Evolutionary conservation across 805 yeast genomes (phyloP).

Genomic region (Cyberlindnera subsufficiens): DNA sequence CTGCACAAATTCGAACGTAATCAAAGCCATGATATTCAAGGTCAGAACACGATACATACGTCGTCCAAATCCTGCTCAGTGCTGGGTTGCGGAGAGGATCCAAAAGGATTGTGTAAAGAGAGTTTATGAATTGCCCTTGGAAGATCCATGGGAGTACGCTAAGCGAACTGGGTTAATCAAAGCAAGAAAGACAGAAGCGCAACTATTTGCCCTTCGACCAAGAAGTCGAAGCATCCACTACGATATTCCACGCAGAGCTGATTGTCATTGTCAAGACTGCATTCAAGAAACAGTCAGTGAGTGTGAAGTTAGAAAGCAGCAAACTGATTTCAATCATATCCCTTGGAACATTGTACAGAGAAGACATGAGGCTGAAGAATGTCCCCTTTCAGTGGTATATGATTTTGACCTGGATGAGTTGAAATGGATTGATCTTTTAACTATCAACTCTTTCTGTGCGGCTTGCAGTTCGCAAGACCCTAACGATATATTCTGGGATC

Average conservation of each 20-base stretch:
- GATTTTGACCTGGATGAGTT: not conserved
- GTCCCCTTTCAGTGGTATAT: not conserved
- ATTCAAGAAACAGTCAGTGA: not conserved
- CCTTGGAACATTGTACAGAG: too few species aligned
- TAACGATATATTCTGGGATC: not conserved
- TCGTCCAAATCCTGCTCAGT: not conserved
- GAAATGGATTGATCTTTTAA: not conserved
- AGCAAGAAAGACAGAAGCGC: not conserved
- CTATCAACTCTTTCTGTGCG: not conserved
- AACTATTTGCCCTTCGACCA: not conserved
- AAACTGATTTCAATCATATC: not conserved
- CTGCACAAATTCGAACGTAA: too few species aligned
- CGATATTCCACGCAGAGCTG: not conserved
- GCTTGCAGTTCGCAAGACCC: not conserved
- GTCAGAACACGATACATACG: not conserved
- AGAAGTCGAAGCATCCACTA: not conserved
- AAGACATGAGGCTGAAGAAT: not conserved
- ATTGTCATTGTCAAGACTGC: not conserved
- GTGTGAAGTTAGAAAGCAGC: not conserved
- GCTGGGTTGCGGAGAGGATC: not conserved
- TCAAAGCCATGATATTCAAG: not conserved
- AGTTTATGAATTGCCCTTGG: not conserved
- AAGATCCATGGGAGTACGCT: constrained; percentile 1
- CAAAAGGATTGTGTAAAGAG: not conserved
- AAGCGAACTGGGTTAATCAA: not conserved